Percentiles rank a stretch among this genome's conserved stretches.
phyloP scores from a whole-genome alignment of 345 rosid genomes.

The Punica granatum region DNA sequence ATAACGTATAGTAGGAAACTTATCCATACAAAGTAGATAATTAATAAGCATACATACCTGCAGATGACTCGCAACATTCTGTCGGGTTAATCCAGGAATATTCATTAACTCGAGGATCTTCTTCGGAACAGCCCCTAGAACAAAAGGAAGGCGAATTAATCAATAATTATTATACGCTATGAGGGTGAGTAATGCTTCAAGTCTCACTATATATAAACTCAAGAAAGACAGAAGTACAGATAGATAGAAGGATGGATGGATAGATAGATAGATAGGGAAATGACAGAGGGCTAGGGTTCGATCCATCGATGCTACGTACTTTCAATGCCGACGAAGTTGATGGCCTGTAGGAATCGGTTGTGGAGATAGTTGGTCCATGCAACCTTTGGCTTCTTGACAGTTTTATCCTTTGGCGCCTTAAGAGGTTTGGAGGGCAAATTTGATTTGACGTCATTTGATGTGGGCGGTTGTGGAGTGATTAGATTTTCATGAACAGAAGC shows the following conservation, averaged over 20 bases:
- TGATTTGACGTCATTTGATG: not conserved
- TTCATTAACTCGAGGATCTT: constrained; percentile 64
- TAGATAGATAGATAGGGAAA: not conserved
- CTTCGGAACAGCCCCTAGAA: constrained; percentile 71
- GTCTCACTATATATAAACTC: not conserved
- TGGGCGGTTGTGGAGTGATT: not conserved
- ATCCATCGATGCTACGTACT: constrained; percentile 33
- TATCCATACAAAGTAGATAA: not conserved
- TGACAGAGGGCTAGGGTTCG: no score
- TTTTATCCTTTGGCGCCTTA: not conserved
- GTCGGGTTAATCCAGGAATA: constrained; percentile 63
- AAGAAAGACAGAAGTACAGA: not conserved
- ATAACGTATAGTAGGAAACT: not conserved
- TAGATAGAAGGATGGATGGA: no score
- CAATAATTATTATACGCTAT: not conserved
- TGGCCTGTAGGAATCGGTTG: constrained; percentile 49
- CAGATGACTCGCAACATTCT: constrained; percentile 65
- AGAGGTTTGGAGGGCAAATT: not conserved
- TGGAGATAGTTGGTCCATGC: constrained; percentile 61
- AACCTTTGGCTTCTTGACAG: constrained; percentile 41
- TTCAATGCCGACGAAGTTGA: constrained; percentile 44
- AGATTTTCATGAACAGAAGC: not conserved
- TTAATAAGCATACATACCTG: constrained; percentile 8
- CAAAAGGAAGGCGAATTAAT: not conserved
- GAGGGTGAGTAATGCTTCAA: no score